phyloP scores from a whole-genome alignment of 2,329 filamentous ascomycete species.

The Fusarium sublunatum region DNA sequence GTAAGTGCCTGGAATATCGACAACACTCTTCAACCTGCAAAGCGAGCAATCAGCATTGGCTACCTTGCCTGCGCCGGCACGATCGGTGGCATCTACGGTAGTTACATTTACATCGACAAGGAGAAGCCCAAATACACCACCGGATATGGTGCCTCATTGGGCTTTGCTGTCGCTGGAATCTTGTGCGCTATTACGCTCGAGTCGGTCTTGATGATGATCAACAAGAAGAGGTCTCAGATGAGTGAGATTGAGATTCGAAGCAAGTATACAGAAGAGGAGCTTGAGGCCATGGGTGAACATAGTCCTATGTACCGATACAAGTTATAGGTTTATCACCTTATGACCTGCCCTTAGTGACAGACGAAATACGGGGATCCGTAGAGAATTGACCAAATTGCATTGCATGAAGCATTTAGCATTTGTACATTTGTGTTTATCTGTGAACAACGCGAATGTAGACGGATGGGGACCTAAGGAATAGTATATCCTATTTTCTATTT shows the following conservation, averaged over 20 bases:
- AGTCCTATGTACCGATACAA: conserved; percentile 44
- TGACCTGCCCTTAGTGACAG: no score
- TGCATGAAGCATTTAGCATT: no score
- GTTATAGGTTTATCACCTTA: conserved; percentile 1
- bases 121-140: conserved; percentile 45
- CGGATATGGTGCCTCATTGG: conserved; percentile 42
- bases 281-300: conserved; percentile 49
- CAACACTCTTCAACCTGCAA: conserved; percentile 50
- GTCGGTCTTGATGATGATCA: conserved; percentile 34
- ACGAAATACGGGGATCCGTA: no score
- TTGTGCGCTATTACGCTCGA: conserved; percentile 34
- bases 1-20: conserved; percentile 53
- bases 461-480: no score
- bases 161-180: conserved; percentile 35
- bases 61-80: conserved; percentile 47
- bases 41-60: conserved; percentile 52
- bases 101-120: conserved; percentile 40
- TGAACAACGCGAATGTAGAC: no score
- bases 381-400: no score
- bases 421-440: no score
- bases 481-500: no score
- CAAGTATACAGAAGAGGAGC: conserved; percentile 48
- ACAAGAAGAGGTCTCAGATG: conserved; percentile 42
- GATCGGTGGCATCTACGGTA: conserved; percentile 42
- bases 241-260: conserved; percentile 43